A percentile compares a stretch with the other conserved stretches of the same genome.
phyloP scores from a whole-genome alignment of 805 yeast species.

The Starmera amethionina region DNA sequence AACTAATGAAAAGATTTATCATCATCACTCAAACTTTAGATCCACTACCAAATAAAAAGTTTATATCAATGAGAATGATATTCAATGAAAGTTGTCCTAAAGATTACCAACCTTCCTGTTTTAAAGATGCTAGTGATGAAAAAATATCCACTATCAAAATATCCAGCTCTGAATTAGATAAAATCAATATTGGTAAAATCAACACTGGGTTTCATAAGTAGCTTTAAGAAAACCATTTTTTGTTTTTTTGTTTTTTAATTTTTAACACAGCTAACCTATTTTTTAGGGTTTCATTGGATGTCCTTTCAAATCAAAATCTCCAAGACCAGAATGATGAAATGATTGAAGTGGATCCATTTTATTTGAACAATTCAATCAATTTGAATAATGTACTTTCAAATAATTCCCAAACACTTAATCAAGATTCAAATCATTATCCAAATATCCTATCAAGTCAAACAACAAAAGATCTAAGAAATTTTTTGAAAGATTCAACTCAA shows the following conservation, averaged over 20 bases:
- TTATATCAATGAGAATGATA: constrained; percentile 36
- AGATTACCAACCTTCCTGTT: constrained; percentile 39
- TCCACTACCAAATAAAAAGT: constrained; percentile 38
- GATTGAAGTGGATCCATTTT: constrained; percentile 14
- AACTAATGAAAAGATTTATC: constrained; percentile 40
- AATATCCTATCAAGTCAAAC: constrained; percentile 21
- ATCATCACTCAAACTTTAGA: constrained; percentile 44
- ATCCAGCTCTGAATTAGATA: constrained; percentile 8
- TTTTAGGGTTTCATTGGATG: constrained; percentile 15
- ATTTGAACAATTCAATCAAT: constrained; percentile 1
- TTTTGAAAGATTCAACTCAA: constrained; percentile 17
- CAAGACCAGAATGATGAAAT: background rate
- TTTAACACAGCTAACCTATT: background rate
- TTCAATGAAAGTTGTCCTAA: constrained; percentile 38
- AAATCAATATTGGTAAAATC: constrained; percentile 19
- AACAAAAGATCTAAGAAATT: constrained; percentile 19
- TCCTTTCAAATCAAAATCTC: constrained; percentile 16
- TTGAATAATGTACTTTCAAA: background rate
- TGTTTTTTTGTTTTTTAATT: background rate
- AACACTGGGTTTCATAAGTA: constrained; percentile 22
- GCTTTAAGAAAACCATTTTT: background rate
- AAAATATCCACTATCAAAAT: constrained; percentile 25
- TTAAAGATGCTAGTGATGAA: constrained; percentile 31
- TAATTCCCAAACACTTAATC: background rate
- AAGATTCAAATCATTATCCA: background rate